Evolutionary conservation across 164 flowering plant genomes (phyloP).

Genomic region (Liquidambar formosana): DNA sequence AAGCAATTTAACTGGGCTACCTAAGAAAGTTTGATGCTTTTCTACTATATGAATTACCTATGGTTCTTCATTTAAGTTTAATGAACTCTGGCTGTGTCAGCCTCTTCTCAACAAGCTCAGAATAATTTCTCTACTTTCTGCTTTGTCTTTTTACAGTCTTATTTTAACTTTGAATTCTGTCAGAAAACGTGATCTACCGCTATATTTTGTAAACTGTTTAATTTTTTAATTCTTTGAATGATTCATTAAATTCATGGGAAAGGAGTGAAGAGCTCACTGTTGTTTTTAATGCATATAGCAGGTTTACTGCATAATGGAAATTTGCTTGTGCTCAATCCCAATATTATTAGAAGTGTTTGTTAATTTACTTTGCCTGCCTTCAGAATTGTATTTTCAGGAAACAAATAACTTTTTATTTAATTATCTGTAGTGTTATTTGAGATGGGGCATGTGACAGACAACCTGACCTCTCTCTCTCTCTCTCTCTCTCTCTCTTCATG

Average conservation of each 20-base stretch:
- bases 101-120: neutral
- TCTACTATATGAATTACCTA: neutral
- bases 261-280: neutral
- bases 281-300: neutral
- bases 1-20: too few relatives aligned
- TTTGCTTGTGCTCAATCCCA: neutral
- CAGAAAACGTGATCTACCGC: neutral
- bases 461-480: neutral
- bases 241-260: neutral
- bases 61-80: neutral
- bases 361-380: neutral
- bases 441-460: neutral
- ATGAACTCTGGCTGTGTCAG: neutral
- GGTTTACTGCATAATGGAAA: neutral
- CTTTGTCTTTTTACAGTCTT: neutral
- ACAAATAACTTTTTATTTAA: neutral
- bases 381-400: neutral
- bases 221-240: neutral
- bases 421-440: neutral
- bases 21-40: neutral
- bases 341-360: neutral
- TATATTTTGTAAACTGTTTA: neutral
- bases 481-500: conserved; percentile 13
- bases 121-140: neutral
- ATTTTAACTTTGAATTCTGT: neutral